Percentiles rank a stretch among this genome's conserved stretches.
Conservation (phyloP, 192 early-diverging fungal genomes). For the Irineochytrium annulatum region DNA sequence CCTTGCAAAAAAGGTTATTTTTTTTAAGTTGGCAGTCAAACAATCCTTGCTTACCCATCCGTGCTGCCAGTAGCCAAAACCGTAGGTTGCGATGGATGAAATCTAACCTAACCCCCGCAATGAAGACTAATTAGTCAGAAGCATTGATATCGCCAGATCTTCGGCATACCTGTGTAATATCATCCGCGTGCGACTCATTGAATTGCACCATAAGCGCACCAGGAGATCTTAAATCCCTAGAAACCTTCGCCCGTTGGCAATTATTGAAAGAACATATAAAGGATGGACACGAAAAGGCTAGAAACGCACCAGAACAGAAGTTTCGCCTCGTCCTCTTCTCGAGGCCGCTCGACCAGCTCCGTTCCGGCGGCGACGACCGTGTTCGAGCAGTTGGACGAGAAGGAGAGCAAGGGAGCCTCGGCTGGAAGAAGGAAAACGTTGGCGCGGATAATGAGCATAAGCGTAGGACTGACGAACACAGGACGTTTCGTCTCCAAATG, state of each 20-base stretch:
- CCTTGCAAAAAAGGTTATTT: neutral
- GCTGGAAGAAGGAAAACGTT: constrained; percentile 6
- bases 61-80: constrained; percentile 45
- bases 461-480: neutral
- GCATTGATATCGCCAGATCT: neutral
- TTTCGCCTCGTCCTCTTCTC: constrained; percentile 38
- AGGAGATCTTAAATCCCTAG: constrained; percentile 33
- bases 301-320: constrained; percentile 36
- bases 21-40: neutral
- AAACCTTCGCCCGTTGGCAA: neutral
- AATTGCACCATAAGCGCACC: constrained; percentile 24
- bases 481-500: neutral
- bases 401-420: constrained; percentile 26
- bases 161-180: constrained; percentile 41
- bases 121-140: neutral
- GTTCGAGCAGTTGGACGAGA: constrained; percentile 28
- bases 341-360: constrained; percentile 24
- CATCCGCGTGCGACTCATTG: constrained; percentile 51
- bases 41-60: constrained; percentile 20
- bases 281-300: neutral
- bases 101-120: constrained; percentile 17
- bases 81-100: constrained; percentile 38
- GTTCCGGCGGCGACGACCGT: constrained; percentile 37
- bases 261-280: neutral
- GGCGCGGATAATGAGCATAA: neutral